Conservation (phyloP, 352 stramenopile genomes). For the Phytophthora ramorum region DNA sequence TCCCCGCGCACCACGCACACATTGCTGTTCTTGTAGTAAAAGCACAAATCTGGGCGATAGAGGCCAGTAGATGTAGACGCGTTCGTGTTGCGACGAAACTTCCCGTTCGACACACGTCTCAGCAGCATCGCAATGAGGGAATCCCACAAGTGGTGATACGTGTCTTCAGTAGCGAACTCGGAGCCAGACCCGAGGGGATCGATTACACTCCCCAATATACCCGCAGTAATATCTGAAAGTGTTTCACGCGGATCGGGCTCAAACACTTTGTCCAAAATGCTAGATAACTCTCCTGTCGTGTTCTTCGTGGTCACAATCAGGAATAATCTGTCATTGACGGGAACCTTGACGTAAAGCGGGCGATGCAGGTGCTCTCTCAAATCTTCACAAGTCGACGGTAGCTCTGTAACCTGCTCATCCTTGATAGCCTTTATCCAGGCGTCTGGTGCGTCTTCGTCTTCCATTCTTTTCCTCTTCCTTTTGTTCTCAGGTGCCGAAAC, state of each 20-base stretch:
- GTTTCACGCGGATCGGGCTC: slow-evolving; percentile 19
- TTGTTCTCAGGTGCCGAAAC: slow-evolving; percentile 13
- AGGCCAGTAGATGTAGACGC: slow-evolving; percentile 11
- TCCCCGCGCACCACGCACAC: slow-evolving; percentile 23
- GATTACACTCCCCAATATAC: slow-evolving; percentile 7
- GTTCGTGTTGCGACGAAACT: slow-evolving; percentile 22
- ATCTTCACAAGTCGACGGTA: slow-evolving; percentile 28
- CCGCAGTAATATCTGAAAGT: slow-evolving; percentile 19
- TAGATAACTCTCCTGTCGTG: slow-evolving; percentile 18
- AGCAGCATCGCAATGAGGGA: slow-evolving; percentile 17
- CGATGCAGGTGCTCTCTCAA: slow-evolving; percentile 20
- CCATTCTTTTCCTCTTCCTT: slow-evolving; percentile 24
- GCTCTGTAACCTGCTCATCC: slow-evolving; percentile 24
- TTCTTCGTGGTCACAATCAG: slow-evolving; percentile 9
- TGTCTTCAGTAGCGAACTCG: slow-evolving; percentile 13
- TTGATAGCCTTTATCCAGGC: slow-evolving; percentile 28
- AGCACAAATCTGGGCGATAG: slow-evolving; percentile 23
- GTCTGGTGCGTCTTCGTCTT: slow-evolving; percentile 10
- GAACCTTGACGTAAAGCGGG: slow-evolving; percentile 15
- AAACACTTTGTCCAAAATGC: slow-evolving; percentile 20
- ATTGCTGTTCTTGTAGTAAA: slow-evolving; percentile 17
- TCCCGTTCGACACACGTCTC: slow-evolving; percentile 11
- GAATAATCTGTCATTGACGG: slow-evolving; percentile 23
- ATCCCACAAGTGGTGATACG: slow-evolving; percentile 30
- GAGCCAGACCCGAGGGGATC: slow-evolving; percentile 17